Evolutionary conservation across 192 early-diverging fungal genomes (phyloP), one percentile per base, ranked within the genome.

Genomic region (Dimargaris cristalligena): DNA sequence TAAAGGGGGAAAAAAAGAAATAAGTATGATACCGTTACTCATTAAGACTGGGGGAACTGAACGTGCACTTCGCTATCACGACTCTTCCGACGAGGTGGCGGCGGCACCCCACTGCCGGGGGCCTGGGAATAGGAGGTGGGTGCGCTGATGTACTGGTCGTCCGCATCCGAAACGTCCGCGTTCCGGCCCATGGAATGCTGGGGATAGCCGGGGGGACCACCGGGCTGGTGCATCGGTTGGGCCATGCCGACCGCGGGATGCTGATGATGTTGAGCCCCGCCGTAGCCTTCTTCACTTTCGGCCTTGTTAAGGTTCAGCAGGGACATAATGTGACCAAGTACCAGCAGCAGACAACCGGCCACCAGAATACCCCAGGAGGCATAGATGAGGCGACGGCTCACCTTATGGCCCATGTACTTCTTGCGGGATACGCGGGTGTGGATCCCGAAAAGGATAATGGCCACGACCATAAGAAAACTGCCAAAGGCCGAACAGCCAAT

Each of bases 31-130:
- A n/a, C n/a, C n/a, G n/a, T n/a, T n/a, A n/a, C n/a, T n/a, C n/a
- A n/a, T n/a, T n/a, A n/a, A n/a, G 51, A 28, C 29, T 52, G 51
- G 51, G 51, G 51, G 29, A 52, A 52, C 29, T 52, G 51, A 28
- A 52, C 51, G 29, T 52, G 51, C 22, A 52, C 51, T 29, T 52
- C 51, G 14, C n/a, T 28, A 28, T 22, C 51, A 28, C 26, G 16
- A 28, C 29, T 52, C 9, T 28, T 47, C 20, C 46, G 46, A 6
- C 46, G 29, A 16, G 51, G 3, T 18, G 14, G 22, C 16, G 51
- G 22, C 22, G n/a, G 14, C 23, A 28, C 29, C 29, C n/a, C 51
- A 28, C 23, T 16, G 23, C n/a, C 22, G 14, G 51, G 1, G 22
- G 51, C 22, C 51, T n/a, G 51, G 26, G 51, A 14, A 52, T 18